Evolutionary conservation across 805 yeast genomes (phyloP), one percentile per base, ranked within the genome.

Genomic region (Candida schatavii): DNA sequence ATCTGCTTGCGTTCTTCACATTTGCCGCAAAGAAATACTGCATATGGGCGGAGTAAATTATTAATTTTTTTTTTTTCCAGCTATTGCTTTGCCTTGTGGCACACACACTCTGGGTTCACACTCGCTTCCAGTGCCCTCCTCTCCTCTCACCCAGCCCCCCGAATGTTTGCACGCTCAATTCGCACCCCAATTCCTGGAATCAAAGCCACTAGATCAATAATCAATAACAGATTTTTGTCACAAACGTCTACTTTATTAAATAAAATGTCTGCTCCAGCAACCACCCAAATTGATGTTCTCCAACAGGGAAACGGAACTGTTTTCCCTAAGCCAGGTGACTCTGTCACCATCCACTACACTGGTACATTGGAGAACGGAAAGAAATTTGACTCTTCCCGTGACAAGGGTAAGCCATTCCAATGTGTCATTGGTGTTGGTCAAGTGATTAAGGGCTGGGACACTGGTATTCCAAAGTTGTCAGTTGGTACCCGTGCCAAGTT

Each of bases 371-470:
- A 88, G 68, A 86, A 87, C 68, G 98, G 98, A 58, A 88, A 87
- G 75, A 88, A 88, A 72, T 91, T 91, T 63, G 98, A 91, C 68
- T 88, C 97, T 41, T 89, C 97, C 43, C 78, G 89, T 56, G 96
- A 88, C 76, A 84, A 97, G 72, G 93, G 93, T 61, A 81, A 85
- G 67, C 97, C 98, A 52, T 91, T 91, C 83, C 91, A 88, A 67
- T 85, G 95, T 66, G 71, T 74, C 69, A 88, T 91, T 62, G 97
- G 98, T 66, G 95, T 87, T 52, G 97, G 97, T 51, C 95, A 85
- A 72, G 97, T 91, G 53, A 91, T 91, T 72, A 81, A 81, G 62
- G 98, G 97, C 52, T 91, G 97, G 97, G 97, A 90, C 61, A 86
- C 81, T 59, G 96, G 90, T 48, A 88, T 89, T 63, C 96, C 97